These are phyloP conservation scores for Gynandropsis gynandra DNA, from an alignment of 345 rosid genomes.

Conservation along the genomic window DNA sequence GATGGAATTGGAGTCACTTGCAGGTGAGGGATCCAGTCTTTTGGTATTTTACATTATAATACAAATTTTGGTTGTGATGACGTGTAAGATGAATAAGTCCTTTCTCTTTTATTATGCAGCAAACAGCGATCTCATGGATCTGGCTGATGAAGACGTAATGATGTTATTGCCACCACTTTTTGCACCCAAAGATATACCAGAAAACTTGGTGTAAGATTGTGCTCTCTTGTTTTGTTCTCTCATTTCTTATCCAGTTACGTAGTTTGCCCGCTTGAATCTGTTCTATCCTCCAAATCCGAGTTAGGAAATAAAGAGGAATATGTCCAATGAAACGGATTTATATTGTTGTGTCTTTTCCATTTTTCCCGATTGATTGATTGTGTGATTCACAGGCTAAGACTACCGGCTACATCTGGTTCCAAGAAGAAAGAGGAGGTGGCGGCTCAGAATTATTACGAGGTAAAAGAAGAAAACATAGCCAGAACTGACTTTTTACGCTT, in stretches of 20 bases:
- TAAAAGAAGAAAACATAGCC: slow-evolving; percentile 21
- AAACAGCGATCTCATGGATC: slow-evolving; percentile 47
- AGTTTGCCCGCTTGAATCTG: slow-evolving; percentile 7
- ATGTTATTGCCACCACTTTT: slow-evolving; percentile 75
- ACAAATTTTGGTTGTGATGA: not conserved
- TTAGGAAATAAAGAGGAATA: not conserved
- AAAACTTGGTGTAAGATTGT: slow-evolving; percentile 59
- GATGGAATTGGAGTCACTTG: slow-evolving; percentile 43
- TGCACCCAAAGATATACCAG: slow-evolving; percentile 74
- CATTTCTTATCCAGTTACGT: slow-evolving; percentile 2
- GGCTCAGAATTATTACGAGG: slow-evolving; percentile 42
- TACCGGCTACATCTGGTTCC: slow-evolving; percentile 36
- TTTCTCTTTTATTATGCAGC: slow-evolving; percentile 29
- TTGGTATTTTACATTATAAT: slow-evolving; percentile 12
- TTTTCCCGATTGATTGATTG: not conserved
- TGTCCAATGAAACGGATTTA: not conserved
- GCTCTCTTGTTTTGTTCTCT: slow-evolving; percentile 6
- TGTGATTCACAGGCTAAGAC: slow-evolving; percentile 51
- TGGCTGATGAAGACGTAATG: slow-evolving; percentile 79
- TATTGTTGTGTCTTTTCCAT: slow-evolving; percentile 2
- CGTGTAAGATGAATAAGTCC: not conserved
- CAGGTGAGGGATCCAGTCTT: slow-evolving; percentile 31
- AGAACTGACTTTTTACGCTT: slow-evolving; percentile 2
- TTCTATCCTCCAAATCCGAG: slow-evolving; percentile 7
- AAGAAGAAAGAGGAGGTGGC: slow-evolving; percentile 57